A percentile compares a stretch with the other conserved stretches of the same genome.
Conservation (phyloP, 495 filamentous ascomycete species). For the Podospora sp. region DNA sequence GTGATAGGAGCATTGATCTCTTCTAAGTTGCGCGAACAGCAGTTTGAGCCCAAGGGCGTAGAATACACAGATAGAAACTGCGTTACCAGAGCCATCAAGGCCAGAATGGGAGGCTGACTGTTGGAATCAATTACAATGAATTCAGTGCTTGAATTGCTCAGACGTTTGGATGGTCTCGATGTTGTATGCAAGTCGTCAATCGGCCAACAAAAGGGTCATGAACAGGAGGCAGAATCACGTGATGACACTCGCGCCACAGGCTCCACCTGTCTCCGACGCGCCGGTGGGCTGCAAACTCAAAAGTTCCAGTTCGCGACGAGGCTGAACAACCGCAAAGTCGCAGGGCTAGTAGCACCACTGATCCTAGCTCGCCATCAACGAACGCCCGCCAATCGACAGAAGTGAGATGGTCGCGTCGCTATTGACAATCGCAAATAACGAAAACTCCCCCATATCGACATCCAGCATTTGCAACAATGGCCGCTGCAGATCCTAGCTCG, state of each 20-base stretch:
- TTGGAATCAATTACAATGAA: neutral
- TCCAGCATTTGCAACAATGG: conserved; percentile 23
- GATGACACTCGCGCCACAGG: neutral
- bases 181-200: too few relatives aligned
- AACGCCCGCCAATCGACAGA: neutral
- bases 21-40: neutral
- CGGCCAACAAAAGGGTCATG: too few relatives aligned
- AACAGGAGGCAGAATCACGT: neutral
- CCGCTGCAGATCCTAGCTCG: conserved; percentile 38
- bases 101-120: conserved; percentile 3
- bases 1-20: conserved; percentile 18
- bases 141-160: too few relatives aligned
- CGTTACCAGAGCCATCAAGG: conserved; percentile 5
- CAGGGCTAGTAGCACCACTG: neutral
- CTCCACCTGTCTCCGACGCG: neutral
- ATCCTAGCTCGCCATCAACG: neutral
- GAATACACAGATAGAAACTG: conserved; percentile 26
- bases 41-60: conserved; percentile 8
- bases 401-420: neutral
- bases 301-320: conserved; percentile 25
- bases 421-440: neutral
- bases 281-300: conserved; percentile 27
- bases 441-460: neutral
- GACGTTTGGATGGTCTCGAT: too few relatives aligned
- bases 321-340: neutral